These are phyloP conservation scores for Collariella sp. DNA, from an alignment of 495 filamentous ascomycete species.

Conservation along the genomic window DNA sequence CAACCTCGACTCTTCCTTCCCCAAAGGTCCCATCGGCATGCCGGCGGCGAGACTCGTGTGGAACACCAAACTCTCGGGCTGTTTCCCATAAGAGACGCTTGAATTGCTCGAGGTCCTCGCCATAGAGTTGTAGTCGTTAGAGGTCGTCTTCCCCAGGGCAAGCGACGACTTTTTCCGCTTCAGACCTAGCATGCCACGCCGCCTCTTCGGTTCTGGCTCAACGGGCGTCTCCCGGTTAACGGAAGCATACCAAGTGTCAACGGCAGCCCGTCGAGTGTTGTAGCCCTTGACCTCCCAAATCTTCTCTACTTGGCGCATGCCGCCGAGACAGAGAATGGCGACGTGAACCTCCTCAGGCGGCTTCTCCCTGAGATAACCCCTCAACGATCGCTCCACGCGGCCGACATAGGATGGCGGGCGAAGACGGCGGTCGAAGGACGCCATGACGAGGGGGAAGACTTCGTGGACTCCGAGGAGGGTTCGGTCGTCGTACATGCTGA, in stretches of 20 bases:
- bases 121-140: slow-evolving; percentile 1
- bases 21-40: slow-evolving; percentile 44
- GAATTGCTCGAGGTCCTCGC: slow-evolving; percentile 1
- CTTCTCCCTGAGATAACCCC: slow-evolving; percentile 47
- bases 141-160: slow-evolving; percentile 18
- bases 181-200: slow-evolving; percentile 39
- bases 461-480: slow-evolving; percentile 48
- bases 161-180: slow-evolving; percentile 42
- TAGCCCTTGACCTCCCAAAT: slow-evolving; percentile 54
- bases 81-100: slow-evolving; percentile 3
- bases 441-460: slow-evolving; percentile 46
- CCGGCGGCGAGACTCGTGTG: slow-evolving; percentile 44
- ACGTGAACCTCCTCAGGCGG: slow-evolving; percentile 49
- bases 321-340: slow-evolving; percentile 45
- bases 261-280: slow-evolving; percentile 42
- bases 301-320: slow-evolving; percentile 45
- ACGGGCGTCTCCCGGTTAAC: slow-evolving; percentile 33
- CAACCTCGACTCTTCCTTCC: slow-evolving; percentile 38
- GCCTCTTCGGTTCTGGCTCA: slow-evolving; percentile 36
- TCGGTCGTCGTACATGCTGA: slow-evolving; percentile 49
- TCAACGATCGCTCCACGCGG: slow-evolving; percentile 46
- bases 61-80: slow-evolving; percentile 36
- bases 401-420: slow-evolving; percentile 50
- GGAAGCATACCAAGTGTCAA: slow-evolving; percentile 46
- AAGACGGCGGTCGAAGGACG: slow-evolving; percentile 47